phyloP scores from a whole-genome alignment of 1,284 basidiomycete species.

The Ustanciosporium gigantosporum region DNA sequence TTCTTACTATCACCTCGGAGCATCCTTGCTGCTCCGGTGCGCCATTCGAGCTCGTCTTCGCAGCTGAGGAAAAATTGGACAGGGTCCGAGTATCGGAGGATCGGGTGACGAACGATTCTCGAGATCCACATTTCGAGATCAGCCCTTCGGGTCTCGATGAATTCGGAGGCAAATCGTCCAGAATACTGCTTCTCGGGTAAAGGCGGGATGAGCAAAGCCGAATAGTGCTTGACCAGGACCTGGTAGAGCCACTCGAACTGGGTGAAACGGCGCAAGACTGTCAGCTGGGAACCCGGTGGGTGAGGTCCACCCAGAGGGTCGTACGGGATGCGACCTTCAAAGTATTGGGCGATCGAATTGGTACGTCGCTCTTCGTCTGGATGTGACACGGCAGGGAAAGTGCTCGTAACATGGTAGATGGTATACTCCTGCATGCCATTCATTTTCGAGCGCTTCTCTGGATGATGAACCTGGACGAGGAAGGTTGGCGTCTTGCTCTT shows the following conservation, averaged over 20 bases:
- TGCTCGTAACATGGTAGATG: slow-evolving; percentile 75
- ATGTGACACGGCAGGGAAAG: slow-evolving; percentile 64
- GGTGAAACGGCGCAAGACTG: slow-evolving; percentile 76
- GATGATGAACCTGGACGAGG: slow-evolving; percentile 75
- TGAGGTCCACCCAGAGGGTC: slow-evolving; percentile 34
- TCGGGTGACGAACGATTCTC: slow-evolving; percentile 74
- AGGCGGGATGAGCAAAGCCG: slow-evolving; percentile 76
- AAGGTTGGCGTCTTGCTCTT: slow-evolving; percentile 73
- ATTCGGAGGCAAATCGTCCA: slow-evolving; percentile 76
- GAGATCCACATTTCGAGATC: slow-evolving; percentile 78
- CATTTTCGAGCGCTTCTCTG: slow-evolving; percentile 71
- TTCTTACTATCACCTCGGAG: slow-evolving; percentile 5
- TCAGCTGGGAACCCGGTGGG: slow-evolving; percentile 28
- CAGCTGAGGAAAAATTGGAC: slow-evolving; percentile 73
- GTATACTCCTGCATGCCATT: slow-evolving; percentile 71
- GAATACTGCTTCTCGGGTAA: slow-evolving; percentile 81
- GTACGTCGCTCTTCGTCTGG: neutral
- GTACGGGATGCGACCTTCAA: slow-evolving; percentile 26
- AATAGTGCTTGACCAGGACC: slow-evolving; percentile 70
- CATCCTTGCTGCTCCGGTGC: slow-evolving; percentile 2
- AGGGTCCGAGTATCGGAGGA: slow-evolving; percentile 76
- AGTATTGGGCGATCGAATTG: neutral
- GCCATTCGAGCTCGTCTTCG: slow-evolving; percentile 35
- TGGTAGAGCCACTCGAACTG: slow-evolving; percentile 79
- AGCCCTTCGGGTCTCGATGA: slow-evolving; percentile 77